Conservation (phyloP, 2,329 filamentous ascomycete species). For the Cytospora piceicola region DNA sequence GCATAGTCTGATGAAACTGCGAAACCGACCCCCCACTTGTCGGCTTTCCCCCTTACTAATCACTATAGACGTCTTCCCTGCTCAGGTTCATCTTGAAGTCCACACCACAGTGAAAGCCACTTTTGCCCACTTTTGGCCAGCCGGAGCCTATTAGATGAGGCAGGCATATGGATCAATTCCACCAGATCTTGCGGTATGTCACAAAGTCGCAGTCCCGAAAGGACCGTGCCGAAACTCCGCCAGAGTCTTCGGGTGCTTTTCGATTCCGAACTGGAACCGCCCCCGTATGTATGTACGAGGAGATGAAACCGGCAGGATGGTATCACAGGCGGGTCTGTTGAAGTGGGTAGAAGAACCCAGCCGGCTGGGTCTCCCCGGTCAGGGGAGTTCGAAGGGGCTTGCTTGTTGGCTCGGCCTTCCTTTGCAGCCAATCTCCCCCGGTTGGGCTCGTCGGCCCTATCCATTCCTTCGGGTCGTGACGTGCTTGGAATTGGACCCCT, state of each 20-base stretch:
- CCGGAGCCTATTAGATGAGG: too few species aligned
- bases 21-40: too few species aligned
- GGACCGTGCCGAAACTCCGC: not conserved
- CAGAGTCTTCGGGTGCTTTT: not conserved
- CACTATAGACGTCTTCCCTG: too few species aligned
- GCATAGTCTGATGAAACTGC: too few species aligned
- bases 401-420: not conserved
- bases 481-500: not conserved
- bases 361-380: constrained; percentile 10
- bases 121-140: too few species aligned
- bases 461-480: not conserved
- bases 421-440: not conserved
- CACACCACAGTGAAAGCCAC: too few species aligned
- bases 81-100: too few species aligned
- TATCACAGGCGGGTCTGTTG: not conserved
- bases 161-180: too few species aligned
- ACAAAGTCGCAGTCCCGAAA: not conserved
- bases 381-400: constrained; percentile 2
- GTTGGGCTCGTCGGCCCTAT: not conserved
- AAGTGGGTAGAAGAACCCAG: not conserved
- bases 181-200: too few species aligned
- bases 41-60: too few species aligned
- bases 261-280: not conserved
- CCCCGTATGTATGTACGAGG: not conserved
- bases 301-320: constrained; percentile 1